Conservation (phyloP, 352 stramenopile genomes). For the Globisporangium lucens region DNA sequence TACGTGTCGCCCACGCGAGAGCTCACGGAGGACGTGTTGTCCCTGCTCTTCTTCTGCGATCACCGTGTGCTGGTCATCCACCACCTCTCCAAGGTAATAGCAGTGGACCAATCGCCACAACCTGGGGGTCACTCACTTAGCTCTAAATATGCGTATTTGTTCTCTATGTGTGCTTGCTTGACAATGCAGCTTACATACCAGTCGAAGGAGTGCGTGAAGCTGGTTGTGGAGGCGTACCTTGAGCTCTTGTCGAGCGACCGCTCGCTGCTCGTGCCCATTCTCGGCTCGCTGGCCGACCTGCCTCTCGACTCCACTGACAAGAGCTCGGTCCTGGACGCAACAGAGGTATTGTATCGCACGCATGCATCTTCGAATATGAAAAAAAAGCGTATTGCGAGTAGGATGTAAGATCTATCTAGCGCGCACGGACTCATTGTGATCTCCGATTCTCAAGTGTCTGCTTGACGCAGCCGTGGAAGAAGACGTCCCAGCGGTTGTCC, state of each 20-base stretch:
- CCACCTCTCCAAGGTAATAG: conserved; percentile 64
- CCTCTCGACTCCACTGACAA: conserved; percentile 62
- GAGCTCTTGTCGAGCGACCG: conserved; percentile 75
- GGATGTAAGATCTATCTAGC: too few species aligned
- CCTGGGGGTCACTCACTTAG: not conserved
- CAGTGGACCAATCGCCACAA: not conserved
- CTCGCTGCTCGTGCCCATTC: conserved; percentile 71
- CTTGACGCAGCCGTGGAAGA: conserved; percentile 72
- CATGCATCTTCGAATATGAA: not conserved
- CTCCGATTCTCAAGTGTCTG: conserved; percentile 31
- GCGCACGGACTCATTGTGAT: not conserved
- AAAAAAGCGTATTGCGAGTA: not conserved
- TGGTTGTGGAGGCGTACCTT: conserved; percentile 71
- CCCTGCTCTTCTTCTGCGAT: conserved; percentile 69
- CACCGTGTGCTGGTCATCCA: conserved; percentile 78
- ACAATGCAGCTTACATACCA: conserved; percentile 68
- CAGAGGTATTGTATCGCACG: conserved; percentile 36
- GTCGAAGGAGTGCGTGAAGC: conserved; percentile 70
- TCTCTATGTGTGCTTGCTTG: not conserved
- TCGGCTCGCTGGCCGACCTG: conserved; percentile 76
- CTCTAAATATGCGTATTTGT: not conserved
- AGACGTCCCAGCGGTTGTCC: conserved; percentile 74
- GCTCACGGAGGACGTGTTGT: conserved; percentile 71
- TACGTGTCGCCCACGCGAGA: conserved; percentile 63
- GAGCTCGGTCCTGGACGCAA: conserved; percentile 53